Evolutionary conservation across 2,329 filamentous ascomycete genomes (phyloP), one percentile per base, ranked within the genome.

Genomic region (Karstenula rhodostoma): DNA sequence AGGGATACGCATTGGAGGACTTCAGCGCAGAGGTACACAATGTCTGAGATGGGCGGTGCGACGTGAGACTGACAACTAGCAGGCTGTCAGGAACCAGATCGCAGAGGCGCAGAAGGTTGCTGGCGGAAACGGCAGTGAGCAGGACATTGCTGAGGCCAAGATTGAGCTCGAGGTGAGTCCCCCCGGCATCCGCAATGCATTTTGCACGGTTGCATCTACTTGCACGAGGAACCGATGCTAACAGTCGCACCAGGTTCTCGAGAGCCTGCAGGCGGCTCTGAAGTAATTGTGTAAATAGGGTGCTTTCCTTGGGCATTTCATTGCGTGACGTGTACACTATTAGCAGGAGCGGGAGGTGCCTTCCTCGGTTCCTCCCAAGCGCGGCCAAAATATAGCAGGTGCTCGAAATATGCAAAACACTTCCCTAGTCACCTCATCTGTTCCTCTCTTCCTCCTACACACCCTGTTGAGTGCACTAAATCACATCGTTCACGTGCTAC

Each of bases 101-200:
- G 83, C 92, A 63, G 95, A 99, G 85, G 93, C 94, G 69, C 92
- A 97, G 84, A 98, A 97, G 89, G 90, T 98, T 78, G 93, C 90
- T 74, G 89, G 83, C 80, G 95, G 95, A 77, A 89, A 85, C 78
- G 95, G 94, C 77, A 97, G 93, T 81, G 95, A 97, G 88, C 90
- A 93, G 84, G 95, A 98, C 78, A 92, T 98, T 82, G 94, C 94
- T 68, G 95, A 99, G 89, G 95, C 95, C 71, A 98, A 97, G 89
- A 94, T 99, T 80, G 94, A 98, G 87, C 84, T 99, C 72, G 95
- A 99, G 93, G 94, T 97, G 82, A 78, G 85, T 72, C 35, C 9
- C 25, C 25, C 32, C 37, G 9, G 19, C 42, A 44, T 44, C 10
- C 42, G 3, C 19, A 23, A 5, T 9, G n/a, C 27, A 9, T 7